Percentiles rank a stretch among this genome's conserved stretches.
Evolutionary conservation across 345 rosid genomes (phyloP).

Genomic region (Brassica juncea): DNA sequence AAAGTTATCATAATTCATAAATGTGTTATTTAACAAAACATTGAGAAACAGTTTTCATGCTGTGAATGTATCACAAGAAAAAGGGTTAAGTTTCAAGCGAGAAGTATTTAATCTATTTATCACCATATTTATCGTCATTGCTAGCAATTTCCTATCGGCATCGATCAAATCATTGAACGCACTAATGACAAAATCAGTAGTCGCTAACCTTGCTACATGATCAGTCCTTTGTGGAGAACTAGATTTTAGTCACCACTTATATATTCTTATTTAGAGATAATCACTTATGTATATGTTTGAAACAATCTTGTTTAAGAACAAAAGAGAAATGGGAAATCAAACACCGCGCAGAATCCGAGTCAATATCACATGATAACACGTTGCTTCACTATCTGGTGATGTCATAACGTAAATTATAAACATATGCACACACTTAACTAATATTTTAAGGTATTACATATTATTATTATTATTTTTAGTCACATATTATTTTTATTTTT

Average conservation of each 20-base stretch:
- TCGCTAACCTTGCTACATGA: background rate
- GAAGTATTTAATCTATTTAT: background rate
- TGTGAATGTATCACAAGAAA: background rate
- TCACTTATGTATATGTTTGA: background rate
- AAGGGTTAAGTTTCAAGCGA: background rate
- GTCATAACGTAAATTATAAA: constrained; percentile 10
- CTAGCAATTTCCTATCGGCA: background rate
- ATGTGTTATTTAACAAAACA: background rate
- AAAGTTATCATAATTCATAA: background rate
- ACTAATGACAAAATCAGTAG: background rate
- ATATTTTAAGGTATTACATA: background rate
- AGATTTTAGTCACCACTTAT: background rate
- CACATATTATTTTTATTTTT: background rate
- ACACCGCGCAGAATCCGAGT: constrained; percentile 38
- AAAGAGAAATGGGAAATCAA: constrained; percentile 28
- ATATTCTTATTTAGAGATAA: background rate
- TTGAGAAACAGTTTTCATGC: background rate
- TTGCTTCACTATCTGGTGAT: constrained; percentile 20
- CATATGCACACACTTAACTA: background rate
- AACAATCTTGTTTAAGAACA: background rate
- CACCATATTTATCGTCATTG: background rate
- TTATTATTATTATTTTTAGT: no score
- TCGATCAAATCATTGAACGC: background rate
- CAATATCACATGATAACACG: constrained; percentile 38
- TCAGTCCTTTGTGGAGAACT: constrained; percentile 5